Base-by-base conservation (phyloP, 1,284 basidiomycete species). In the Ceratobasidium sp. region DNA sequence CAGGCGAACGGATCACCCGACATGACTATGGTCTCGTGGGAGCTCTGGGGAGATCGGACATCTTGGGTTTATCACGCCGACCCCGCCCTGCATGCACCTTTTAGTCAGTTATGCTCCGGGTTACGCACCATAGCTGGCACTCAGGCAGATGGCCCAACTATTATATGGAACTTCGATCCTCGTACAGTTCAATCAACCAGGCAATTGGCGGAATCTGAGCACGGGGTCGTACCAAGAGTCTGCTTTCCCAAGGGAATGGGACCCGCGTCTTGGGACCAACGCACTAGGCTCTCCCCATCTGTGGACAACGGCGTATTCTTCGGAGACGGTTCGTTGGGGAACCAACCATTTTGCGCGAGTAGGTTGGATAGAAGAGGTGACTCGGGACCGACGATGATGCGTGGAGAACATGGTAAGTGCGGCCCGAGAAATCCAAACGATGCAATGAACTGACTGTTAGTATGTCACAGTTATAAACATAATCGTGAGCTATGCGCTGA, bases 341-440 rank as follows among this genome's bases (percentile, higher is more conserved):
- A 61, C 10, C 35, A 61, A 37, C 60, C 60, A 7, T 61, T 61
- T 61, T 61, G 60, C 42, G 60, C 35, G 10, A 61, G 60, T n/a
- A 61, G 15, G 35, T n/a, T 60, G 35, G 15, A 15, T 20, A 26
- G 33, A 35, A 60, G 35, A 17, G 35, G 58, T 23, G 35, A 35
- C 20, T 60, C 58, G 35, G 58, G 35, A 4, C 58, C 10, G 17
- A 39, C 35, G 13, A 37, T 60, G 58, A 60, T 60, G 58, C 58
- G 39, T 6, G 58, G 58, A 60, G 58, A 60, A n/a, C 58, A 60
- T 35, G 35, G 58, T 60, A 60, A 20, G 58, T 60, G 20, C 20
- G 17, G 3, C n/a, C 20, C 20, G 23, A 23, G 11, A n/a, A 20
- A 3, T 17, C 13, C 20, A 2, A 11, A 10, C 3, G n/a, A 23